Percentiles rank a stretch among this genome's conserved stretches.
Evolutionary conservation across 176 grass and related monocot species (phyloP).

Genomic region (Triticum timopheevii): DNA sequence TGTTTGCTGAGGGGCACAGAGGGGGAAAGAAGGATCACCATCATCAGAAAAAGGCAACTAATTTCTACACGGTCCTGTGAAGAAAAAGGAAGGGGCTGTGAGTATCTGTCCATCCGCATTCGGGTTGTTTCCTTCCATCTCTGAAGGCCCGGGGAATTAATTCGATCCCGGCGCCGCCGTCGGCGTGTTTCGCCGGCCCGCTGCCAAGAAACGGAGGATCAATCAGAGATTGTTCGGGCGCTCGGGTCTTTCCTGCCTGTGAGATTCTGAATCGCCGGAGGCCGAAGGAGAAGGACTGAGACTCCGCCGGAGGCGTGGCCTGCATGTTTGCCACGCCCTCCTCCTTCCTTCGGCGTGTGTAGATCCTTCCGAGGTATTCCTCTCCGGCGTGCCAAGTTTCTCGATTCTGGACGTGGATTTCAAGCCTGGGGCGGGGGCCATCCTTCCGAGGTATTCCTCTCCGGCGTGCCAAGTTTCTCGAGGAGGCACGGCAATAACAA

Average conservation of each 20-base stretch:
- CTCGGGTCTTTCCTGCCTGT: background rate
- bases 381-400: conserved; percentile 14
- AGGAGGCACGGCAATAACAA: conserved; percentile 35
- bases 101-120: conserved; percentile 15
- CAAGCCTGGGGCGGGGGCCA: background rate
- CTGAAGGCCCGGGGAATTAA: background rate
- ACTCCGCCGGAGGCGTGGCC: background rate
- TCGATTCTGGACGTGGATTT: conserved; percentile 5
- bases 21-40: conserved; percentile 17
- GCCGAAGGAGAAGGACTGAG: background rate
- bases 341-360: conserved; percentile 23
- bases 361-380: conserved; percentile 19
- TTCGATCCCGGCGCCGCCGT: background rate
- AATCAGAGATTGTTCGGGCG: conserved; percentile 6
- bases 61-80: background rate
- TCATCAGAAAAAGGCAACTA: background rate
- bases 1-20: conserved; percentile 4
- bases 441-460: too few species aligned
- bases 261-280: conserved; percentile 29
- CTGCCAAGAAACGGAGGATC: conserved; percentile 29
- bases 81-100: background rate
- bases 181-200: conserved; percentile 2
- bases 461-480: too few species aligned
- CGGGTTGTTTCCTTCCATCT: conserved; percentile 2
- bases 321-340: background rate